A percentile compares a stretch with the other conserved stretches of the same genome.
Evolutionary conservation across 208 protist genomes (phyloP).

Genomic region (Acanthamoeba divionensis): DNA sequence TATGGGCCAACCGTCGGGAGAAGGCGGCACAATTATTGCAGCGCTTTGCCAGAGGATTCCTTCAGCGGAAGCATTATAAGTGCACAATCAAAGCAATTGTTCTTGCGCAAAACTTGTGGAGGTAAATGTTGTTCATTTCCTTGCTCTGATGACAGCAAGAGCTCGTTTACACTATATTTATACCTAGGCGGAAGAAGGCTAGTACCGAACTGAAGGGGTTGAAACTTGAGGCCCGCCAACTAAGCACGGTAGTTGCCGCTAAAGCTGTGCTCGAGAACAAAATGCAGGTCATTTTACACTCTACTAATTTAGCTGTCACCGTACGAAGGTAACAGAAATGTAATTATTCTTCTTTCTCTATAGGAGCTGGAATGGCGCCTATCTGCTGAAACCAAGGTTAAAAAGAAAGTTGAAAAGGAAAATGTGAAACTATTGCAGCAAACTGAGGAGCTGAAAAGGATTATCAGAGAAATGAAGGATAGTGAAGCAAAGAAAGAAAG

Average conservation of each 20-base stretch:
- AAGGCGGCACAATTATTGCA: neutral
- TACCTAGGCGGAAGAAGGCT: neutral
- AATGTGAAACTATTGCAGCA: neutral
- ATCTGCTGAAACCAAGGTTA: conserved; percentile 11
- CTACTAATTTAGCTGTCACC: too few relatives aligned
- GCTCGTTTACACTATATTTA: neutral
- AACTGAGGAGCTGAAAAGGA: neutral
- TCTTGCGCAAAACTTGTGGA: neutral
- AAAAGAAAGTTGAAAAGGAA: conserved; percentile 6
- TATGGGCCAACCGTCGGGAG: neutral
- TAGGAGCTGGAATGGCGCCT: neutral
- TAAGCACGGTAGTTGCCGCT: conserved; percentile 24
- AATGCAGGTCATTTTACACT: too few relatives aligned
- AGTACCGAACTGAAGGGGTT: neutral
- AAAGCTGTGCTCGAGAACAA: conserved; percentile 35
- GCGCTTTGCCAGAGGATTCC: neutral
- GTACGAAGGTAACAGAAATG: too few relatives aligned
- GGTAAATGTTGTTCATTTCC: neutral
- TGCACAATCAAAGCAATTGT: neutral
- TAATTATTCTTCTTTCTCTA: neutral
- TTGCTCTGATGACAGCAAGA: too few relatives aligned
- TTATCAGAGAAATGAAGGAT: neutral
- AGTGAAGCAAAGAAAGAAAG: neutral
- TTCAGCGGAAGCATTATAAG: neutral
- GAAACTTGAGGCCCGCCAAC: neutral